Conservation (phyloP, 169 alveolate species). For the Plasmodium vinckei region DNA sequence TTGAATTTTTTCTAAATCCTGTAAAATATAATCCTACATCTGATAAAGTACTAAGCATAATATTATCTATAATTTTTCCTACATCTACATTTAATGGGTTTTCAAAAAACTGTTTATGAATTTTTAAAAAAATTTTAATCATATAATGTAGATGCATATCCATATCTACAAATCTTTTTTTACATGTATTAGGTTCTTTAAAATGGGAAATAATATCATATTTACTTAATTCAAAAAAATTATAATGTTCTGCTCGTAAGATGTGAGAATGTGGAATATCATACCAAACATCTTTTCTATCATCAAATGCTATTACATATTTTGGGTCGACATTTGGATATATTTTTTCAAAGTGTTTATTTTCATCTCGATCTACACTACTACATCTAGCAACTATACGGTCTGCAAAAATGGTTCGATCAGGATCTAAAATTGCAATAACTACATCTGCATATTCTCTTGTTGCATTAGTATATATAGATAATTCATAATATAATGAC, state of each 20-base stretch:
- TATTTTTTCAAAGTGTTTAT: slow-evolving; percentile 84
- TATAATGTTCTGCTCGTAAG: slow-evolving; percentile 93
- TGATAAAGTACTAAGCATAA: slow-evolving; percentile 84
- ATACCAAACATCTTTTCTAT: slow-evolving; percentile 93
- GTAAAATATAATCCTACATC: slow-evolving; percentile 91
- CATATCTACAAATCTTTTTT: slow-evolving; percentile 85
- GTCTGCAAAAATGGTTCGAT: slow-evolving; percentile 90
- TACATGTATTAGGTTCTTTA: slow-evolving; percentile 70
- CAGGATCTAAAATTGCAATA: slow-evolving; percentile 92
- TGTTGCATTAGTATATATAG: slow-evolving; percentile 93
- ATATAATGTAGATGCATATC: slow-evolving; percentile 91
- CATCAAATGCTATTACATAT: slow-evolving; percentile 92
- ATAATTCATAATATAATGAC: slow-evolving; percentile 90
- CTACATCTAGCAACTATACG: slow-evolving; percentile 91
- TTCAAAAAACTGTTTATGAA: slow-evolving; percentile 88
- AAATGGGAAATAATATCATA: slow-evolving; percentile 79
- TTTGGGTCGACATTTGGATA: slow-evolving; percentile 89
- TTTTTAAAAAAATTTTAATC: slow-evolving; percentile 88
- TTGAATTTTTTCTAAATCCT: slow-evolving; percentile 90
- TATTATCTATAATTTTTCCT: slow-evolving; percentile 86
- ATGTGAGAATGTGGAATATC: slow-evolving; percentile 91
- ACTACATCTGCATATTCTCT: slow-evolving; percentile 95
- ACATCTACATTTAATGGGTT: slow-evolving; percentile 90
- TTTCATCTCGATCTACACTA: slow-evolving; percentile 88
- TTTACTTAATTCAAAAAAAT: slow-evolving; percentile 87